Evolutionary conservation across 2,329 filamentous ascomycete genomes (phyloP).

Genomic region (Aspergillus clavatus): DNA sequence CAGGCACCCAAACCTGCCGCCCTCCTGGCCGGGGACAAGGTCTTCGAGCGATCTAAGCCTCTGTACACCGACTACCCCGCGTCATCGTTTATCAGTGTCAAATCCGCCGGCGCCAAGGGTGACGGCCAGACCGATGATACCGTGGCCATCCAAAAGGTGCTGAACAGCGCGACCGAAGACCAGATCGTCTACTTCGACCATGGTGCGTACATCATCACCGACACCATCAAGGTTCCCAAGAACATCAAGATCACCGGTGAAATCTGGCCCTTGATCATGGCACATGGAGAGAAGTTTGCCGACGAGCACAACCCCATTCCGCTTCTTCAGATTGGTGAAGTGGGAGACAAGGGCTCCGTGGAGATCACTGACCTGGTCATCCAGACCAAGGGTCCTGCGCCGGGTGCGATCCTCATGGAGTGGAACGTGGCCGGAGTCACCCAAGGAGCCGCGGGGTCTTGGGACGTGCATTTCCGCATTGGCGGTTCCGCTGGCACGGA

Average conservation of each 20-base stretch:
- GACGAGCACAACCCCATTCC: conserved; percentile 71
- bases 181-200: conserved; percentile 62
- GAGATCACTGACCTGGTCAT: conserved; percentile 88
- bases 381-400: conserved; percentile 73
- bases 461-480: conserved; percentile 94
- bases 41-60: conserved; percentile 83
- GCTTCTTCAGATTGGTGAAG: conserved; percentile 78
- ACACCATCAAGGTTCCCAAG: conserved; percentile 60
- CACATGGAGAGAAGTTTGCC: conserved; percentile 67
- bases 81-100: conserved; percentile 76
- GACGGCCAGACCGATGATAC: conserved; percentile 88
- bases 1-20: conserved; percentile 59
- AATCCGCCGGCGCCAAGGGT: conserved; percentile 75
- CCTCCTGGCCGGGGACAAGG: conserved; percentile 59
- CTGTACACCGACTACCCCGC: conserved; percentile 69
- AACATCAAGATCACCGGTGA: conserved; percentile 85
- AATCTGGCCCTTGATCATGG: conserved; percentile 87
- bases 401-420: conserved; percentile 84
- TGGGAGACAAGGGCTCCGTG: conserved; percentile 70
- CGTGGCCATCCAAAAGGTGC: conserved; percentile 69
- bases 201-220: conserved; percentile 57
- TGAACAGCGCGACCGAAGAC: conserved; percentile 60
- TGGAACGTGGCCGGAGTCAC: conserved; percentile 71
- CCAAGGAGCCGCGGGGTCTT: conserved; percentile 72
- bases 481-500: conserved; percentile 80